phyloP scores from a whole-genome alignment of 495 filamentous ascomycete genomes.

The Penicillium cataractarum region DNA sequence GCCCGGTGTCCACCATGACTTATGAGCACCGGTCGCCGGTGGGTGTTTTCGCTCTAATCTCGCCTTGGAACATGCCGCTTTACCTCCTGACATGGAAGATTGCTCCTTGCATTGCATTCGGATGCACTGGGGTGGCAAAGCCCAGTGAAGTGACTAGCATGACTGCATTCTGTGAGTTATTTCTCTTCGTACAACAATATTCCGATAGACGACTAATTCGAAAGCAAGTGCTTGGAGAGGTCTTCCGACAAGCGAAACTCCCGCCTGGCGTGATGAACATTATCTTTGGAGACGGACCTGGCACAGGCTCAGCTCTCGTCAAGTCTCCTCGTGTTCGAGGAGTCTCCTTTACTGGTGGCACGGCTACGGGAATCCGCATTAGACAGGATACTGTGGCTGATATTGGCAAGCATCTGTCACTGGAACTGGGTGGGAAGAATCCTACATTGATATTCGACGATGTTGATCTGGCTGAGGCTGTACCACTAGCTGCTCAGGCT shows the following conservation, averaged over 20 bases:
- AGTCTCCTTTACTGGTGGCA: neutral
- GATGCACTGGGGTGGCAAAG: constrained; percentile 39
- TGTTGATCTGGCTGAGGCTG: constrained; percentile 23
- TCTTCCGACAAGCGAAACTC: neutral
- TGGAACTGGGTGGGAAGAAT: constrained; percentile 47
- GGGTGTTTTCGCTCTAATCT: neutral
- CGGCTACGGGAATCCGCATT: constrained; percentile 24
- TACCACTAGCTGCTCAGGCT: constrained; percentile 13
- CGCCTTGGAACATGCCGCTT: constrained; percentile 31
- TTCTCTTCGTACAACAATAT: neutral
- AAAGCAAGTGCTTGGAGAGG: neutral
- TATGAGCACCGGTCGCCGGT: neutral
- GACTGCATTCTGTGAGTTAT: neutral
- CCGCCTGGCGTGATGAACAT: neutral
- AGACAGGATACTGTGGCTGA: constrained; percentile 35
- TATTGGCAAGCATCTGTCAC: constrained; percentile 48
- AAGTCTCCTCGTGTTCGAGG: neutral
- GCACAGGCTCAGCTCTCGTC: neutral
- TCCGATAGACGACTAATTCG: neutral
- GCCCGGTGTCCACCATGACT: neutral
- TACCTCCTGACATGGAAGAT: constrained; percentile 40
- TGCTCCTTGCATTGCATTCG: constrained; percentile 49
- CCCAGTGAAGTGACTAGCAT: neutral
- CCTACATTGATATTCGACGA: constrained; percentile 46
- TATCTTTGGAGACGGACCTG: neutral